Base-by-base conservation (phyloP, 148 eudicot genomes). In the Suaeda aralocaspica region DNA sequence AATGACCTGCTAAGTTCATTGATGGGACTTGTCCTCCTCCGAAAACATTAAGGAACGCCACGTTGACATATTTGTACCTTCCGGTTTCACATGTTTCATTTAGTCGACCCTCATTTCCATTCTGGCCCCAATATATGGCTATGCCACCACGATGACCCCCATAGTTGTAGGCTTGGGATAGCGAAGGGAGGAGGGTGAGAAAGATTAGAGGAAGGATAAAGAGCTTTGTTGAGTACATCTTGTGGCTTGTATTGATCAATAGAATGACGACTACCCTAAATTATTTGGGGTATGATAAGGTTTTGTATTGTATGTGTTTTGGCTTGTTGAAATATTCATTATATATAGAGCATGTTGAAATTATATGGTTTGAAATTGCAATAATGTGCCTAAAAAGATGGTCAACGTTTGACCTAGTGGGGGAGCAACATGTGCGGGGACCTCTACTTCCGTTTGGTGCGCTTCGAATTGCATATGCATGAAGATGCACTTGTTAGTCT, bases 91-190 rank as follows among this genome's bases (percentile, higher is more conserved):
- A 83, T 0, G 86, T 83, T 30, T 83, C 79, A 24, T 80, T 80
- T 3, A 83, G 62, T 4, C 81, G 77, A 0, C 83, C 86, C 52
- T 83, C 86, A 5, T 44, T 29, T 3, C 86, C 86, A 21, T 80
- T 83, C 15, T 83, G 86, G 25, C 86, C 86, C 86, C 86, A 83
- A 41, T 83, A 83, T 26, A 83, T 77, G 52, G 83, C 83, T 55
- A 83, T 80, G 49, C 86, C 81, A 5, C 83, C 77, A 18, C 29
- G 46, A 6, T 30, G 34, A 62, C 22, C 13, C 21, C 56, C 29
- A 15, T 52, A 51, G 28, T 64, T 3, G 56, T 33, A 48, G 60
- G 77, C 44, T 21, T 69, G 73, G 26, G 72, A n/a, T 41, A 72
- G 63, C 52, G 76, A 19, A 12, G 81, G 75, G 61, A 87, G 57